These are phyloP conservation scores for Apiotrichum akiyoshidainum DNA, from an alignment of 1,284 basidiomycete genomes.

Conservation along the genomic window DNA sequence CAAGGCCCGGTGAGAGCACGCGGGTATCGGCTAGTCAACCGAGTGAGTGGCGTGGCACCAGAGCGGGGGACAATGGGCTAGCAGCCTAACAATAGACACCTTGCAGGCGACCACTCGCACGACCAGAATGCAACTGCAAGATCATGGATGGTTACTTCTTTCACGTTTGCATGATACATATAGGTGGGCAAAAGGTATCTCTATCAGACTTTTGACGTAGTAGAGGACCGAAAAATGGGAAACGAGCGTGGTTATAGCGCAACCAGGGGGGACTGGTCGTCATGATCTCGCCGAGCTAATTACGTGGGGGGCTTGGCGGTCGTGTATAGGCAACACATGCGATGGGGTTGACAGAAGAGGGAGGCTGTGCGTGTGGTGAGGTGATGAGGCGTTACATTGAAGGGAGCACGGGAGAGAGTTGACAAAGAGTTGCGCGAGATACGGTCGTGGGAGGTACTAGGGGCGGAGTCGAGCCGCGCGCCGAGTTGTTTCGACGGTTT, in stretches of 20 bases:
- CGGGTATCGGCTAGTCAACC: too few species aligned
- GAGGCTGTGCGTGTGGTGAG: not conserved
- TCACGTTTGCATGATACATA: slow-evolving; percentile 12
- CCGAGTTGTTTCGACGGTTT: not conserved
- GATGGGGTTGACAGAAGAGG: not conserved
- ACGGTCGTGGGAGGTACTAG: not conserved
- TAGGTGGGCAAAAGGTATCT: slow-evolving; percentile 7
- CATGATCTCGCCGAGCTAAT: not conserved
- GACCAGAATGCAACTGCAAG: not conserved
- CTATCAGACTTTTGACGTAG: slow-evolving; percentile 12
- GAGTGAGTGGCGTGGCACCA: too few species aligned
- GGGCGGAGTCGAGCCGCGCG: not conserved
- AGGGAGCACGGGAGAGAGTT: slow-evolving; percentile 3
- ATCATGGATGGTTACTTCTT: not conserved
- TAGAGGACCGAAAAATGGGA: slow-evolving; percentile 9
- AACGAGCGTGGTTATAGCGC: not conserved
- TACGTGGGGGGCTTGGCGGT: not conserved
- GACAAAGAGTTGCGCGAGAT: slow-evolving; percentile 2
- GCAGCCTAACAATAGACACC: not conserved
- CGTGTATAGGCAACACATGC: slow-evolving; percentile 4
- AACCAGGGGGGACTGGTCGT: not conserved
- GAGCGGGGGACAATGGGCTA: not conserved
- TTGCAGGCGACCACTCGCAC: not conserved
- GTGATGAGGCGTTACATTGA: slow-evolving; percentile 4
- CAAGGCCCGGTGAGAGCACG: too few species aligned